Evolutionary conservation across 2,329 filamentous ascomycete species (phyloP).

Genomic region (Sclerotinia trifoliorum): DNA sequence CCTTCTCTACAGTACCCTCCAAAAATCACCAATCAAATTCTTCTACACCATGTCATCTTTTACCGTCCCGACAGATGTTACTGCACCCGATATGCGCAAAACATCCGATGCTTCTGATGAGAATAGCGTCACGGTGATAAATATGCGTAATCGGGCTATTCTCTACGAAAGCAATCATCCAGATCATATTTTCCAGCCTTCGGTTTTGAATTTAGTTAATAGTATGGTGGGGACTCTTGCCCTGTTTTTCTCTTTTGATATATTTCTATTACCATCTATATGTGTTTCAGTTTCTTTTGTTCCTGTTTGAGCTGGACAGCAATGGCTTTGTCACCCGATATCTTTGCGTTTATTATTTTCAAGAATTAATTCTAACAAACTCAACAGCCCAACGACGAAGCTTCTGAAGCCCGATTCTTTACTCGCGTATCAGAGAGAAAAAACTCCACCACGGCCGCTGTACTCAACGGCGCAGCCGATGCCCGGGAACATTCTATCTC

Average conservation of each 20-base stretch:
- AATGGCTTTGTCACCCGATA: no score
- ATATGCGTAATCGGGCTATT: not conserved
- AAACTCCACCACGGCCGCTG: not conserved
- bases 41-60: not conserved
- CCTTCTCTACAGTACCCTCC: not conserved
- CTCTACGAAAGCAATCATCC: constrained; percentile 1
- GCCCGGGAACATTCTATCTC: not conserved
- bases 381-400: constrained; percentile 13
- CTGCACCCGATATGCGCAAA: not conserved
- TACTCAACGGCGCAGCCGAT: not conserved
- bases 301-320: no score
- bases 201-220: not conserved
- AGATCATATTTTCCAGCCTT: not conserved
- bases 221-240: not conserved
- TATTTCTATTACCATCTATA: not conserved
- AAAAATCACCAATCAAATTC: not conserved
- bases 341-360: accelerated
- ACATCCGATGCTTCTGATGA: not conserved
- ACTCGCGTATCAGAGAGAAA: not conserved
- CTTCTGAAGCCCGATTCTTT: not conserved
- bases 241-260: no score
- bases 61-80: not conserved
- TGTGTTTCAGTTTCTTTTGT: not conserved
- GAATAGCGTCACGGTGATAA: constrained; percentile 3
- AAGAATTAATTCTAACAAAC: not conserved